Percentiles rank a stretch among this genome's conserved stretches.
Evolutionary conservation across 2,329 filamentous ascomycete genomes (phyloP).

Genomic region (Talaromyces rugulosus): DNA sequence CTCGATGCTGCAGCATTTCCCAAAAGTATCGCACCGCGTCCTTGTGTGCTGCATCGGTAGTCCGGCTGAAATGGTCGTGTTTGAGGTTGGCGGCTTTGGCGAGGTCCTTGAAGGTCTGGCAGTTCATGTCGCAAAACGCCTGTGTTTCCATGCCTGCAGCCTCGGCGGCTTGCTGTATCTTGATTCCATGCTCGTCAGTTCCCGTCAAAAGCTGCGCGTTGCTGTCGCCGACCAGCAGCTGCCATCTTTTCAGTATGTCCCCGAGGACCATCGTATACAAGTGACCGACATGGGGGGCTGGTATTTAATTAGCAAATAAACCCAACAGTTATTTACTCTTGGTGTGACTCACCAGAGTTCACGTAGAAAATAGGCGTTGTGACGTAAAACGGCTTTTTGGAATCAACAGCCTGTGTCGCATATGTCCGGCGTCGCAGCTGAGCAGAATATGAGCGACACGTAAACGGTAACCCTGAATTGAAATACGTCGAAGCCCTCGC

Average conservation of each 20-base stretch:
- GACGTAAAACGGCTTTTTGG: conserved; percentile 81
- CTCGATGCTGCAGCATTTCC: conserved; percentile 69
- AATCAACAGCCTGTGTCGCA: conserved; percentile 23
- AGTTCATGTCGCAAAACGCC: conserved; percentile 82
- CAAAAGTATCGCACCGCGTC: conserved; percentile 87
- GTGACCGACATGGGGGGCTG: conserved; percentile 93
- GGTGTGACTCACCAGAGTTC: conserved; percentile 67
- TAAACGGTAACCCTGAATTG: conserved; percentile 23
- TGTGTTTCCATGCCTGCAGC: conserved; percentile 53
- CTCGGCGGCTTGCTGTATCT: conserved; percentile 43
- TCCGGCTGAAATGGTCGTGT: conserved; percentile 87
- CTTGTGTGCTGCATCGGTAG: conserved; percentile 76
- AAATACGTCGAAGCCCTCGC: conserved; percentile 27
- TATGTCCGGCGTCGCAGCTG: conserved; percentile 22
- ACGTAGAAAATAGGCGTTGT: conserved; percentile 99
- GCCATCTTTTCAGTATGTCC: conserved; percentile 91
- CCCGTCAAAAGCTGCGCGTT: conserved; percentile 76
- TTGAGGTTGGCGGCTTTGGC: conserved; percentile 65
- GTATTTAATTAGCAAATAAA: neutral
- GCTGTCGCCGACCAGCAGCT: conserved; percentile 64
- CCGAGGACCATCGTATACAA: conserved; percentile 88
- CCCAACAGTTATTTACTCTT: neutral
- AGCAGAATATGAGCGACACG: conserved; percentile 20
- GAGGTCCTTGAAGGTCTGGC: conserved; percentile 71
- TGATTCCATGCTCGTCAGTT: conserved; percentile 96